Percentiles rank a stretch among this genome's conserved stretches.
phyloP scores from a whole-genome alignment of 345 rosid species.

The Leavenworthia alabamica region DNA sequence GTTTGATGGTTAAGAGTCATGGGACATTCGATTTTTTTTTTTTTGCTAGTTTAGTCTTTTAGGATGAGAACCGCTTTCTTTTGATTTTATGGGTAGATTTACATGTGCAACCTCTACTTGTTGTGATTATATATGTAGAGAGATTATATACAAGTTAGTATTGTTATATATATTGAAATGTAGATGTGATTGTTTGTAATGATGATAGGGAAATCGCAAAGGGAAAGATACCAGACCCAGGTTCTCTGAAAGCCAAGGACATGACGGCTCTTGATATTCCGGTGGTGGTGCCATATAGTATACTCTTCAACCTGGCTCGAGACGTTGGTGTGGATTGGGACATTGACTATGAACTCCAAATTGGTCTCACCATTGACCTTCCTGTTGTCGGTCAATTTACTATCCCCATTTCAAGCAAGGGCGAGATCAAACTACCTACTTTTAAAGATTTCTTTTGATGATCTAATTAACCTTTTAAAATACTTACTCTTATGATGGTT shows the following conservation, averaged over 20 bases:
- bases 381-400: conserved; percentile 65
- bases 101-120: no score
- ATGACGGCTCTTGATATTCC: conserved; percentile 56
- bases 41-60: no score
- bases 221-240: conserved; percentile 82
- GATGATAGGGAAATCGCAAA: conserved; percentile 59
- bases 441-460: conserved; percentile 33
- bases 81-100: no score
- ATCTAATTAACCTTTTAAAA: not conserved
- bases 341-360: conserved; percentile 64
- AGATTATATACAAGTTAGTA: no score
- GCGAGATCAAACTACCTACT: conserved; percentile 83
- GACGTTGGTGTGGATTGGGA: conserved; percentile 90
- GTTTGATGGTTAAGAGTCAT: no score
- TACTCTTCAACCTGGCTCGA: conserved; percentile 54
- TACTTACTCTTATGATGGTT: not conserved
- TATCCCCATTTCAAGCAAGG: conserved; percentile 59
- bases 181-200: not conserved
- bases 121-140: no score
- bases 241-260: conserved; percentile 62
- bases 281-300: conserved; percentile 57
- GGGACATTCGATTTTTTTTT: no score
- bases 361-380: conserved; percentile 66
- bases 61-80: no score
- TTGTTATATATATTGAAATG: no score